Evolutionary conservation across 1,139 yeast genomes (phyloP).

Genomic region (Arxiozyma slooffiae): DNA sequence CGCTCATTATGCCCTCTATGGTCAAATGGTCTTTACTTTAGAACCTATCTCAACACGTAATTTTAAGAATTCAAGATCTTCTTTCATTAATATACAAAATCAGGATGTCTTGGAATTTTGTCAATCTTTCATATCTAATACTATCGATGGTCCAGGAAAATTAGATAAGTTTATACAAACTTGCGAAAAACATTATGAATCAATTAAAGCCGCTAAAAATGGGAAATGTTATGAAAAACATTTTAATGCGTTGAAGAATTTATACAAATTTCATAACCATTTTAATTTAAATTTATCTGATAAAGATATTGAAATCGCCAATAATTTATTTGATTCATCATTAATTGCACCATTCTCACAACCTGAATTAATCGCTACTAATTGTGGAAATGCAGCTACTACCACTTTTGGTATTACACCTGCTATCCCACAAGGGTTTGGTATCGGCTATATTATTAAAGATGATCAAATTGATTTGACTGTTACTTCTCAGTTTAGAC

Average conservation of each 20-base stretch:
- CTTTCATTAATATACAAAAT: slow-evolving; percentile 55
- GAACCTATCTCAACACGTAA: slow-evolving; percentile 68
- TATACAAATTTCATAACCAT: slow-evolving; percentile 30
- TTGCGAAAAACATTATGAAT: slow-evolving; percentile 42
- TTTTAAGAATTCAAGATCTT: slow-evolving; percentile 60
- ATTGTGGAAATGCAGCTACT: slow-evolving; percentile 74
- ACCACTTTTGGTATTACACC: slow-evolving; percentile 69
- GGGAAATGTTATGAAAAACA: slow-evolving; percentile 70
- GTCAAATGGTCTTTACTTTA: slow-evolving; percentile 53
- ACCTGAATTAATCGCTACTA: slow-evolving; percentile 41
- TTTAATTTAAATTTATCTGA: slow-evolving; percentile 36
- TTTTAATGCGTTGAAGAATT: slow-evolving; percentile 50
- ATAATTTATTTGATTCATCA: slow-evolving; percentile 33
- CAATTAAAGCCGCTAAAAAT: slow-evolving; percentile 42
- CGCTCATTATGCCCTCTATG: slow-evolving; percentile 64
- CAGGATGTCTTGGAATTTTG: slow-evolving; percentile 45
- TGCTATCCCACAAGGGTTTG: slow-evolving; percentile 65
- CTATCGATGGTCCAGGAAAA: slow-evolving; percentile 28
- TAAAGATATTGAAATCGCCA: slow-evolving; percentile 24
- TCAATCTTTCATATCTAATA: slow-evolving; percentile 50
- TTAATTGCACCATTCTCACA: slow-evolving; percentile 39
- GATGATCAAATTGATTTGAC: slow-evolving; percentile 56
- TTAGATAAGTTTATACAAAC: slow-evolving; percentile 38
- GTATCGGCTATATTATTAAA: slow-evolving; percentile 66
- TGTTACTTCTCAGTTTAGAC: slow-evolving; percentile 61